Conservation (phyloP, 78 protist species). For the Dictyostelium purpureum region DNA sequence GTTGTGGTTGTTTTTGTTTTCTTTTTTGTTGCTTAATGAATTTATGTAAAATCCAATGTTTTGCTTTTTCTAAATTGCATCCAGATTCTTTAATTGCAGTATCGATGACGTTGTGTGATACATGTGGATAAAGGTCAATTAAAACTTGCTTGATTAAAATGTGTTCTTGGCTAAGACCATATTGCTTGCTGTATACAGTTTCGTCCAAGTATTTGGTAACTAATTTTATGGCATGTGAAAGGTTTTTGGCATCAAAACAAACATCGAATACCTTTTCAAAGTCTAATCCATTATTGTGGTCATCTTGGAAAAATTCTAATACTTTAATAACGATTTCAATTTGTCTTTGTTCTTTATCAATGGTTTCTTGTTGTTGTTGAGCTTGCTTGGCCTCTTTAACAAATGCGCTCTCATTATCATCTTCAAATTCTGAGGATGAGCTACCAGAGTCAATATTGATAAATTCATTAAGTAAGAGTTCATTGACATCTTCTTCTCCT, state of each 20-base stretch:
- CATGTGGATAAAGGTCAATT: neutral
- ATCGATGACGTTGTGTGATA: neutral
- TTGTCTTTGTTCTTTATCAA: neutral
- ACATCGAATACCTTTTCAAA: conserved; percentile 6
- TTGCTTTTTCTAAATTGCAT: neutral
- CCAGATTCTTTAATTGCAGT: conserved; percentile 1
- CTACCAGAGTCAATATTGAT: neutral
- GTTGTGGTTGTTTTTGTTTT: neutral
- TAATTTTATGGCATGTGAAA: neutral
- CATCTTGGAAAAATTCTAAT: neutral
- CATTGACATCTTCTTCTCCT: neutral
- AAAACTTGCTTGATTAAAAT: neutral
- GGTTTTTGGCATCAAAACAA: neutral
- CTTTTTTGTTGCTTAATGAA: neutral
- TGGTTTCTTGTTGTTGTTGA: neutral
- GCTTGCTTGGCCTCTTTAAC: neutral
- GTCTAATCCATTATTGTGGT: neutral
- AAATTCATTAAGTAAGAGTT: neutral
- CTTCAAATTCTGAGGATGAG: neutral
- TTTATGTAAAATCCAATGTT: neutral
- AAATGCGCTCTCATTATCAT: neutral
- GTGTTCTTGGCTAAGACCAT: neutral
- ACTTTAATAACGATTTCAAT: neutral
- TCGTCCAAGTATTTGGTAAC: neutral
- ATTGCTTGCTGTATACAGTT: neutral